These are phyloP conservation scores for Phytophthora pistaciae DNA, from an alignment of 352 stramenopile genomes.

Conservation along the genomic window DNA sequence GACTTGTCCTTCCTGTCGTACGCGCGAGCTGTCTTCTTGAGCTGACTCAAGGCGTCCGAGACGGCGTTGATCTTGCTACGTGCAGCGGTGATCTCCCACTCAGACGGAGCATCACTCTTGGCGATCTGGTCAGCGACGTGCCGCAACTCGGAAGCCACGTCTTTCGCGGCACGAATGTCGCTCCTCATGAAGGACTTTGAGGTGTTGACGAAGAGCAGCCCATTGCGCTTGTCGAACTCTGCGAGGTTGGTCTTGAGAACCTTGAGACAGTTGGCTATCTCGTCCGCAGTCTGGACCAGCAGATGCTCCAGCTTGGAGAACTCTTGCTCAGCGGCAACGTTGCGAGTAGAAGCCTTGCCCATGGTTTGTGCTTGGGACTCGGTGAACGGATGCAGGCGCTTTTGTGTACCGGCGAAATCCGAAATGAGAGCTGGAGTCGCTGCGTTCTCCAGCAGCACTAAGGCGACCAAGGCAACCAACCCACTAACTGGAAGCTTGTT, in stretches of 20 bases:
- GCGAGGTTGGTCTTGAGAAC: constrained; percentile 27
- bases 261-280: constrained; percentile 19
- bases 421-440: constrained; percentile 16
- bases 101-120: constrained; percentile 17
- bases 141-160: constrained; percentile 23
- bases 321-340: constrained; percentile 14
- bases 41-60: constrained; percentile 9
- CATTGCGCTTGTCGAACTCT: constrained; percentile 30
- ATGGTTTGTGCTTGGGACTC: constrained; percentile 11
- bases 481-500: neutral
- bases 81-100: constrained; percentile 21
- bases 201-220: constrained; percentile 34
- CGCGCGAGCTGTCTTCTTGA: constrained; percentile 28
- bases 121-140: constrained; percentile 27
- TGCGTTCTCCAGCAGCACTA: neutral
- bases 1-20: constrained; percentile 29
- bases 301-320: constrained; percentile 26
- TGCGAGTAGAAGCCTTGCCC: constrained; percentile 23
- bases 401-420: constrained; percentile 2
- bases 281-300: constrained; percentile 26
- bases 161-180: constrained; percentile 29
- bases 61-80: constrained; percentile 26
- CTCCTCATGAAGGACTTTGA: constrained; percentile 30
- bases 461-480: neutral
- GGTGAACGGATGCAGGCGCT: neutral